Evolutionary conservation across 2,329 filamentous ascomycete genomes (phyloP).

Genomic region (Neofusicoccum laricinum): DNA sequence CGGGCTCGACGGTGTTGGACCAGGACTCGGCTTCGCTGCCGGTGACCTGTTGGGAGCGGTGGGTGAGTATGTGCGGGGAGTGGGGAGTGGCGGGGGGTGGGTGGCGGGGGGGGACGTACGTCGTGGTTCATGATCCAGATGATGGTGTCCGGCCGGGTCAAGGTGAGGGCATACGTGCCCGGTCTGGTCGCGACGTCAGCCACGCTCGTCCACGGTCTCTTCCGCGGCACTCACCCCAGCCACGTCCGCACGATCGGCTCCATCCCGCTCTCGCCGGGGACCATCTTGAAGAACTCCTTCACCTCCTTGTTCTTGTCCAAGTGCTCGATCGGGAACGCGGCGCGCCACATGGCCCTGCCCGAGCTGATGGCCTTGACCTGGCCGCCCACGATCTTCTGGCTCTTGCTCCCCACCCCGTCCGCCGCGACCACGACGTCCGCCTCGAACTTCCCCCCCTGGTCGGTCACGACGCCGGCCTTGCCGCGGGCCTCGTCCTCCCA

Average conservation of each 20-base stretch:
- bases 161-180: constrained; percentile 44
- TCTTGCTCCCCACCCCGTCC: constrained; percentile 45
- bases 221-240: constrained; percentile 36
- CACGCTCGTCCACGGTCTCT: too few relatives aligned
- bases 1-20: constrained; percentile 46
- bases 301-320: constrained; percentile 46
- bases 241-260: constrained; percentile 47
- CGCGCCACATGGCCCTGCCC: constrained; percentile 40
- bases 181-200: constrained; percentile 23
- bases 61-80: neutral
- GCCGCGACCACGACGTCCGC: constrained; percentile 40
- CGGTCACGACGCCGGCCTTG: constrained; percentile 33
- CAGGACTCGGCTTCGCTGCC: constrained; percentile 45
- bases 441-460: constrained; percentile 42
- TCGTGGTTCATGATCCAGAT: constrained; percentile 53
- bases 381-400: constrained; percentile 44
- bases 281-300: constrained; percentile 47
- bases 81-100: constrained; percentile 12
- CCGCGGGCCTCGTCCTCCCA: constrained; percentile 41
- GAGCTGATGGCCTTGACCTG: constrained; percentile 41
- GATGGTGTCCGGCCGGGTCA: constrained; percentile 47
- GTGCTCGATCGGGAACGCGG: constrained; percentile 41
- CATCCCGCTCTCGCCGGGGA: constrained; percentile 31
- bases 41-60: constrained; percentile 32
- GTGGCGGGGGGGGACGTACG: constrained; percentile 23